Base-by-base conservation (phyloP, 2,329 filamentous ascomycete species). In the Pseudogymnoascus pannorum region DNA sequence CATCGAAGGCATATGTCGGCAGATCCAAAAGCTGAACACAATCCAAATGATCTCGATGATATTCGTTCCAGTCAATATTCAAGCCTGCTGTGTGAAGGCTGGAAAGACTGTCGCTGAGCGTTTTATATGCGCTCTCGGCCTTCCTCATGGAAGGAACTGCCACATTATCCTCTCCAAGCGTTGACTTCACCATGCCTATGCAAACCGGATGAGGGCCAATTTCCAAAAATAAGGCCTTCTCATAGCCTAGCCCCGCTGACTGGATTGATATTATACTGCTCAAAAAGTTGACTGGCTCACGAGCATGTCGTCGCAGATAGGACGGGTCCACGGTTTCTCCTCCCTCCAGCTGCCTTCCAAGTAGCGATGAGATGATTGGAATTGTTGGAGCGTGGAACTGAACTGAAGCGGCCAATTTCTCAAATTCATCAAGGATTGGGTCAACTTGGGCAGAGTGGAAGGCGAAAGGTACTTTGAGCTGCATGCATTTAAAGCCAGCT, bases 181-280 rank as follows among this genome's bases (percentile, higher is more conserved):
- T 84, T 14, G 83, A 80, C 75, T 87, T 87, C 65, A 90, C 80
- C 80, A 91, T 86, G 63, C 81, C 81, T 48, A 81, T 79, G 72
- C 84, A 88, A 12, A 91, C 82, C 0, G 87, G 87, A 68, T 90
- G 86, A 36, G 88, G 87, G n/a, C 88, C 88, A 65, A 91, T 75
- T 71, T 92, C 88, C 61, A 92, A 76, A 82, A 84, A 91, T 29
- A 85, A 79, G 5, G 86, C 88, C 74, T 85, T 84, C 65, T 86
- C 83, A 64, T 87, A 80, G 54, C 89, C 82, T 14, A 80, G 72
- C 63, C 80, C 81, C n/a, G 79, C 76, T 58, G 81, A 76, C 68
- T 84, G 80, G 6, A 84, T 86, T 38, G 78, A 77, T 12, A 81
- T 75, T 1, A 92, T 75, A 6, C 84, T 87, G 57, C 79, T 81